Conservation (phyloP, 148 eudicot species). For the Limonium bicolor region DNA sequence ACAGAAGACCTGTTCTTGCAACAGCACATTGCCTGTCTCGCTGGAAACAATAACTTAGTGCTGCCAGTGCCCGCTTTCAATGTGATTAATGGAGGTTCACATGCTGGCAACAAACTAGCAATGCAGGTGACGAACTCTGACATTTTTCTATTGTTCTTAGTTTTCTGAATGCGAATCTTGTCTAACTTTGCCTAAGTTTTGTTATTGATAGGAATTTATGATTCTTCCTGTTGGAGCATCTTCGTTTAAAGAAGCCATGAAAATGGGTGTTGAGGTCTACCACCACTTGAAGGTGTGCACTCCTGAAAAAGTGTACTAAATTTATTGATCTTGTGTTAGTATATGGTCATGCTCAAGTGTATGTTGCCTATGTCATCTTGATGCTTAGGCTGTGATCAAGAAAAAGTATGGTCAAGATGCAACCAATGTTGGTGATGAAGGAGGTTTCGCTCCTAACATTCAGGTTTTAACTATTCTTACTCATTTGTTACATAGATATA, state of each 20-base stretch:
- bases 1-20: too few species aligned
- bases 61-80: slow-evolving; percentile 96
- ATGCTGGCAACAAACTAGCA: slow-evolving; percentile 94
- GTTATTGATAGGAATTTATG: slow-evolving; percentile 70
- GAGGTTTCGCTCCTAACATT: too few species aligned
- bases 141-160: not conserved
- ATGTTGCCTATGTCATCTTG: too few species aligned
- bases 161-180: too few species aligned
- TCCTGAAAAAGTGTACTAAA: too few species aligned
- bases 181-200: not conserved
- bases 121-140: slow-evolving; percentile 40
- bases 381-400: too few species aligned
- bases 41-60: slow-evolving; percentile 82
- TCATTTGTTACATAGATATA: too few species aligned
- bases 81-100: slow-evolving; percentile 96
- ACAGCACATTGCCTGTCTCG: slow-evolving; percentile 85
- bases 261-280: slow-evolving; percentile 92
- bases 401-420: too few species aligned
- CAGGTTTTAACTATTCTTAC: too few species aligned
- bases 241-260: slow-evolving; percentile 80
- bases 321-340: too few species aligned
- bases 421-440: too few species aligned
- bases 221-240: slow-evolving; percentile 84
- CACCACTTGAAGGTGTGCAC: slow-evolving; percentile 66
- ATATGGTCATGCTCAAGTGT: too few species aligned